phyloP scores from a whole-genome alignment of 768 basidiomycete genomes.

The Termitomyces titanicus region DNA sequence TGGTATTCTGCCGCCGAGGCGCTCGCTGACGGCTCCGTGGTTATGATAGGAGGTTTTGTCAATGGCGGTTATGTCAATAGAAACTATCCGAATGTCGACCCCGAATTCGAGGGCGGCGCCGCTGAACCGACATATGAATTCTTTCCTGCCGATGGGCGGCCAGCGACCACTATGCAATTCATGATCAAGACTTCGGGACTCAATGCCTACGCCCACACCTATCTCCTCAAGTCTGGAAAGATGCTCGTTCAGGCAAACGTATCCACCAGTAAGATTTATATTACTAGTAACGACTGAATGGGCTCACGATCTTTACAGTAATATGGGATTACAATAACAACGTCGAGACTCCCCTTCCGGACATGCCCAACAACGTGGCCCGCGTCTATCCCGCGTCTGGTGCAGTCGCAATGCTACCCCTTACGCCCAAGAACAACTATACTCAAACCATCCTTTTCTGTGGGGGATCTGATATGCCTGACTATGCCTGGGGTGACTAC shows the following conservation, averaged over 20 bases:
- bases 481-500: conserved; percentile 76
- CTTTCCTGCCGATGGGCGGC: conserved; percentile 61
- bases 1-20: conserved; percentile 82
- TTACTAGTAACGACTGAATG: not conserved
- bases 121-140: conserved; percentile 86
- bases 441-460: conserved; percentile 86
- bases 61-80: conserved; percentile 79
- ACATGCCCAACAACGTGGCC: conserved; percentile 70
- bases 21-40: conserved; percentile 71
- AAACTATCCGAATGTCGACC: conserved; percentile 69
- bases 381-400: conserved; percentile 91
- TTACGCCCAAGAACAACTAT: conserved; percentile 88
- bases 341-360: conserved; percentile 58
- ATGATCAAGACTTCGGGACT: conserved; percentile 71
- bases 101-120: conserved; percentile 57
- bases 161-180: conserved; percentile 70
- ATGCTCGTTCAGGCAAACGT: conserved; percentile 82
- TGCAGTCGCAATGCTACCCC: conserved; percentile 84
- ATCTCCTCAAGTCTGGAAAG: conserved; percentile 71
- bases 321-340: conserved; percentile 57
- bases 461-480: conserved; percentile 81
- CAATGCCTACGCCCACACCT: conserved; percentile 74
- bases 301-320: conserved; percentile 20
- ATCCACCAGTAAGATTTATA: conserved; percentile 56
- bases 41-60: conserved; percentile 78